A percentile compares a stretch with the other conserved stretches of the same genome.
These are phyloP conservation scores for Leucosporidium scottii DNA, from an alignment of 768 basidiomycete genomes.

Conservation along the genomic window DNA sequence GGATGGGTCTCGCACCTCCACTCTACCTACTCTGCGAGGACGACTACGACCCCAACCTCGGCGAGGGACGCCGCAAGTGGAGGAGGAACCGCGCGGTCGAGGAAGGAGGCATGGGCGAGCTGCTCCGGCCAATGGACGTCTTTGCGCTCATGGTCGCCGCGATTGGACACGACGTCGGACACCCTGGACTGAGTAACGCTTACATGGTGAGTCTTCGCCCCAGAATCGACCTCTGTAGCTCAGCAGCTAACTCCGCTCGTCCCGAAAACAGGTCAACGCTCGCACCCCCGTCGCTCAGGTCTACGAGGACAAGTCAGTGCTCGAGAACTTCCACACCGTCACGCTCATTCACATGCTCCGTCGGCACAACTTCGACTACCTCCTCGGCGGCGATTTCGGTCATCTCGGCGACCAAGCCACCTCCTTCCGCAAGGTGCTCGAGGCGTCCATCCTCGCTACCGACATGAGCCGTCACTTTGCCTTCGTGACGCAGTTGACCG, in stretches of 20 bases:
- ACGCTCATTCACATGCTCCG: conserved; percentile 38
- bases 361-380: conserved; percentile 32
- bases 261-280: conserved; percentile 70
- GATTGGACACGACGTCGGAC: conserved; percentile 95
- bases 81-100: conserved; percentile 35
- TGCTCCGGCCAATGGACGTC: conserved; percentile 58
- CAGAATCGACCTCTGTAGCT: not conserved
- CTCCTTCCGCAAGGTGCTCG: conserved; percentile 65
- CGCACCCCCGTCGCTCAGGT: conserved; percentile 77
- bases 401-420: conserved; percentile 26
- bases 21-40: conserved; percentile 56
- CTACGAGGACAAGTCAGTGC: conserved; percentile 78
- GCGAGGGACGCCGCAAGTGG: conserved; percentile 30
- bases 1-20: conserved; percentile 73
- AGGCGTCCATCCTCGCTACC: conserved; percentile 76
- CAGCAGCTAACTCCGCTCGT: not conserved
- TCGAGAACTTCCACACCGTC: conserved; percentile 54
- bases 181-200: conserved; percentile 85
- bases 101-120: conserved; percentile 34
- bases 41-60: conserved; percentile 36
- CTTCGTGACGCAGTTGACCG: conserved; percentile 65
- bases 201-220: conserved; percentile 67
- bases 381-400: conserved; percentile 33
- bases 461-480: conserved; percentile 87
- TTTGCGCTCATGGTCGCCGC: conserved; percentile 82